Conservation (phyloP, 2,329 filamentous ascomycete genomes). For the Epichloe sibirici region DNA sequence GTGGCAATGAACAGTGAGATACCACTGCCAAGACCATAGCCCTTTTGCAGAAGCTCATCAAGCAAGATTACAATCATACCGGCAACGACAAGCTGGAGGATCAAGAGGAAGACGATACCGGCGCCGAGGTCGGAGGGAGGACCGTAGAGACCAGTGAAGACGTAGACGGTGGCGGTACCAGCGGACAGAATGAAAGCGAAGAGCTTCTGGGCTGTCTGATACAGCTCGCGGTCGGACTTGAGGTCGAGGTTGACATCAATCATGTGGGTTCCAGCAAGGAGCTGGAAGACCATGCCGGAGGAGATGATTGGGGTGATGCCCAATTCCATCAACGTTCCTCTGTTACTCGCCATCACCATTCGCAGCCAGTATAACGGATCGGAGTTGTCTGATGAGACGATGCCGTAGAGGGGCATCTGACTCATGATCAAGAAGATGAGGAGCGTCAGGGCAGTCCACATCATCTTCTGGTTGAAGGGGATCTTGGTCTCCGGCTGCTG, state of each 20-base stretch:
- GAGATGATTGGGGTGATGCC: constrained; percentile 99
- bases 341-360: constrained; percentile 99
- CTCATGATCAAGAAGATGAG: constrained; percentile 99
- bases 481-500: constrained; percentile 97
- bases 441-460: constrained; percentile 89
- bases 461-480: constrained; percentile 96
- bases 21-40: constrained; percentile 94
- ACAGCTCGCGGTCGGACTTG: constrained; percentile 98
- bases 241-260: constrained; percentile 99
- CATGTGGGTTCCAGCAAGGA: constrained; percentile 96
- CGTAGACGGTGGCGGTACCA: constrained; percentile 94
- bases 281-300: constrained; percentile 99
- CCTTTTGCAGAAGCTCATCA: constrained; percentile 98
- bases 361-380: constrained; percentile 99
- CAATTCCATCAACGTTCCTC: constrained; percentile 90
- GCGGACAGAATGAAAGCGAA: constrained; percentile 96
- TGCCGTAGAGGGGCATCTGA: constrained; percentile 98
- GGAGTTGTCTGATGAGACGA: constrained; percentile 96
- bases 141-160: constrained; percentile 95
- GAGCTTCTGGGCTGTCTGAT: constrained; percentile 99
- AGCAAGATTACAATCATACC: constrained; percentile 98
- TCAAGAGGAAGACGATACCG: constrained; percentile 94
- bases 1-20: constrained; percentile 99
- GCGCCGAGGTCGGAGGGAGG: constrained; percentile 93
- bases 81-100: constrained; percentile 94